Evolutionary conservation across 768 basidiomycete species (phyloP).

Genomic region (Russula lepida): DNA sequence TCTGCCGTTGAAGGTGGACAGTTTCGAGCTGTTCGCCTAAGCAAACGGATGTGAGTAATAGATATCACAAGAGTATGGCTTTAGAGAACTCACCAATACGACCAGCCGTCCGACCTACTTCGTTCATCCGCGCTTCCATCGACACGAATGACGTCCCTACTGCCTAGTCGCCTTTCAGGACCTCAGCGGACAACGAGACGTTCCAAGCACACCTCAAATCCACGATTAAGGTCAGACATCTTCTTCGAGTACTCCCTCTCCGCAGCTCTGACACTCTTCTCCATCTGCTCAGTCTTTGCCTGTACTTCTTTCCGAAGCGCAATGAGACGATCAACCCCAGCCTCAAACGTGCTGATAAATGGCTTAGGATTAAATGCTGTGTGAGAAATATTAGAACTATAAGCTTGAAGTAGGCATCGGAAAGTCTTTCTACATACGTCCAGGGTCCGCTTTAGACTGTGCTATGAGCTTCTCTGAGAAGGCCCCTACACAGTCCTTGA

Average conservation of each 20-base stretch:
- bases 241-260: constrained; percentile 93
- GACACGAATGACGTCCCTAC: constrained; percentile 82
- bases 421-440: constrained; percentile 49
- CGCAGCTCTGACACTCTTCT: constrained; percentile 79
- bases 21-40: constrained; percentile 93
- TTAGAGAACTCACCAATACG: constrained; percentile 61
- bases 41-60: constrained; percentile 8
- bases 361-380: constrained; percentile 91
- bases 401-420: not conserved
- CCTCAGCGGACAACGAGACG: not conserved
- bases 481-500: constrained; percentile 79
- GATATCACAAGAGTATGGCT: not conserved
- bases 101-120: constrained; percentile 89
- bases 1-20: constrained; percentile 82
- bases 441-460: constrained; percentile 74
- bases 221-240: constrained; percentile 85
- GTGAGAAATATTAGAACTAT: not conserved
- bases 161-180: constrained; percentile 39
- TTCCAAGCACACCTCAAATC: constrained; percentile 69
- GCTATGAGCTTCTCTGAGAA: constrained; percentile 84
- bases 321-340: constrained; percentile 82
- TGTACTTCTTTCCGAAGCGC: constrained; percentile 86
- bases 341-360: constrained; percentile 87
- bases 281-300: constrained; percentile 81
- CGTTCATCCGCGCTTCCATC: constrained; percentile 87